A percentile compares a stretch with the other conserved stretches of the same genome.
These are phyloP conservation scores for Heimioporus sp. DNA, from an alignment of 768 basidiomycete genomes.

Conservation along the genomic window DNA sequence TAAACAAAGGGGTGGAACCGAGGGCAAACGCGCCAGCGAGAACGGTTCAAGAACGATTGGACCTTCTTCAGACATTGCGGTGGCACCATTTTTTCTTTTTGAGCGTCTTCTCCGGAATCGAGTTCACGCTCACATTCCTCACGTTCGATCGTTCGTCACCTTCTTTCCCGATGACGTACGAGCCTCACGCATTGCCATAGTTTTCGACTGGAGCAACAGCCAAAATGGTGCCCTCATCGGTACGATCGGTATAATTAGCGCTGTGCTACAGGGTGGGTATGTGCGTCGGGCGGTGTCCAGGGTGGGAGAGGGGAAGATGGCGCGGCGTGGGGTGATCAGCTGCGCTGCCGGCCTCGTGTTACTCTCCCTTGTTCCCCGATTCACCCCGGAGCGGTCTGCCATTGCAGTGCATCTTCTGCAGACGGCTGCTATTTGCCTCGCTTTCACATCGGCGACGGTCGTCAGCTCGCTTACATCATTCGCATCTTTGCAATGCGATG, in stretches of 20 bases:
- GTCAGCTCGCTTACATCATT: slow-evolving; percentile 91
- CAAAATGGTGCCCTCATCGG: slow-evolving; percentile 85
- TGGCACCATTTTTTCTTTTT: slow-evolving; percentile 83
- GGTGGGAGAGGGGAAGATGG: slow-evolving; percentile 80
- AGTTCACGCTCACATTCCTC: slow-evolving; percentile 95
- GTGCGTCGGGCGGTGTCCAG: slow-evolving; percentile 78
- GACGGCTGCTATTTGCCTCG: slow-evolving; percentile 78
- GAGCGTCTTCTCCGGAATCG: slow-evolving; percentile 89
- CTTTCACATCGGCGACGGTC: slow-evolving; percentile 93
- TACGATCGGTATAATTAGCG: slow-evolving; percentile 88
- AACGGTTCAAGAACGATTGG: slow-evolving; percentile 49
- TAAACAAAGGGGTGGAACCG: slow-evolving; percentile 13
- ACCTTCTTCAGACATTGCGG: slow-evolving; percentile 57
- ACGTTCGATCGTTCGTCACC: slow-evolving; percentile 75
- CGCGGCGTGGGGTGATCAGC: slow-evolving; percentile 71
- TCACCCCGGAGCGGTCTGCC: slow-evolving; percentile 39
- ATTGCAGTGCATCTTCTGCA: slow-evolving; percentile 55
- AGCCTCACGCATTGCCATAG: slow-evolving; percentile 35
- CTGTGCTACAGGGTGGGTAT: slow-evolving; percentile 90
- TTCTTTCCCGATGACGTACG: neutral
- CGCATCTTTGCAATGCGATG: slow-evolving; percentile 90
- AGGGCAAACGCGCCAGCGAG: slow-evolving; percentile 12
- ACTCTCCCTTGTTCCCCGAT: slow-evolving; percentile 68
- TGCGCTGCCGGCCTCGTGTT: slow-evolving; percentile 71
- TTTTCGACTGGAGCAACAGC: slow-evolving; percentile 86